phyloP scores from a whole-genome alignment of 441 rosid genomes.

The Adansonia madagascariensis region DNA sequence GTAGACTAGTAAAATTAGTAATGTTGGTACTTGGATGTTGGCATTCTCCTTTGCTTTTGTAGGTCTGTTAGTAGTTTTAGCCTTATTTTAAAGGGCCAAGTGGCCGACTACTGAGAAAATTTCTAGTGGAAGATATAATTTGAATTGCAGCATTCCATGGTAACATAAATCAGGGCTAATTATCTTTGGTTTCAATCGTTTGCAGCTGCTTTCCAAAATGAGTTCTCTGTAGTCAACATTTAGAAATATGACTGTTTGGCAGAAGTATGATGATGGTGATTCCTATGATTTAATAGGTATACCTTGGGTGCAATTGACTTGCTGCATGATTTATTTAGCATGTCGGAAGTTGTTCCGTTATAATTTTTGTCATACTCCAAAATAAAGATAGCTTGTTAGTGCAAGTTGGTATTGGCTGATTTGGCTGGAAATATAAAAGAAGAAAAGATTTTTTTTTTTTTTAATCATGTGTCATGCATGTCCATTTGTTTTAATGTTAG shows the following conservation, averaged over 20 bases:
- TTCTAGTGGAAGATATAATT: neutral
- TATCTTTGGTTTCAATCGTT: neutral
- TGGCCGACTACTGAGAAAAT: too few relatives aligned
- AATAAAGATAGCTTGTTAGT: too few relatives aligned
- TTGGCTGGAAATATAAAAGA: neutral
- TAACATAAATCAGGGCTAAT: neutral
- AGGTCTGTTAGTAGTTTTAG: neutral
- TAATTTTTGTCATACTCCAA: too few relatives aligned
- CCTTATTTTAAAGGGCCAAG: too few relatives aligned
- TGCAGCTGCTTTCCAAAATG: neutral
- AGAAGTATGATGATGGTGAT: neutral
- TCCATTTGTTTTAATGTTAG: neutral
- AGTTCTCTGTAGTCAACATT: constrained; percentile 1
- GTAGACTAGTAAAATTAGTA: neutral
- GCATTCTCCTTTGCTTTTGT: neutral
- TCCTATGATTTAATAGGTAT: neutral
- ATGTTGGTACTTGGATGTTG: neutral
- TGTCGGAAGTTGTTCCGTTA: too few relatives aligned
- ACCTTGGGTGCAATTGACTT: neutral
- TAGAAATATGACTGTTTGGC: neutral
- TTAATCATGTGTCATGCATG: neutral
- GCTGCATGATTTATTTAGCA: too few relatives aligned
- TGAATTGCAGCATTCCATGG: too few relatives aligned
- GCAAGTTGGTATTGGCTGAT: neutral
- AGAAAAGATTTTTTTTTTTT: neutral